Evolutionary conservation across 2,329 filamentous ascomycete genomes (phyloP), one percentile per base, ranked within the genome.

Genomic region (Bisporella sp.): DNA sequence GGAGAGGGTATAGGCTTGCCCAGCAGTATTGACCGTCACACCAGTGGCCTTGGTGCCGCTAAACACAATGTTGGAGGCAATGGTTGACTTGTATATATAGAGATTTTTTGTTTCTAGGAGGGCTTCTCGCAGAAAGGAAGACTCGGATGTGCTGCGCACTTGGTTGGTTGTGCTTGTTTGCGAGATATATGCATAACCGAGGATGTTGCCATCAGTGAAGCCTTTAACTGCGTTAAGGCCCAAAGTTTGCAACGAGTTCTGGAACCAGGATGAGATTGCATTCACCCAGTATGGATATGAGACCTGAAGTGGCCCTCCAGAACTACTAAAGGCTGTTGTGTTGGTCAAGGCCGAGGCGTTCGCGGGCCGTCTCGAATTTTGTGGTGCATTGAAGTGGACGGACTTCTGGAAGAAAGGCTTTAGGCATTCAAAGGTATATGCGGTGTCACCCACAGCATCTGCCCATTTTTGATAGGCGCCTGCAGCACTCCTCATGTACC

Each of bases 391-490:
- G 46, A 66, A 69, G 6, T 64, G 62, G 48, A 65, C 61, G 46
- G 40, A 44, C 50, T 68, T 72, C 41, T 61, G 61, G 48, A 75
- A 67, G 61, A 72, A 78, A 3, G 70, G 70, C n/a, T 72, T 64
- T 37, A 77, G 66, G 6, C 68, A 68, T 5, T 72, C 59, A 49
- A 73, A 74, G 52, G 68, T 69, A 68, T 74, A 79, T 5, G 64
- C 60, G 1, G 67, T 50, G 47, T 77, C 73, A 3, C 62, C 65
- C 2, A 68, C 61, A 4, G 67, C 52, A 28, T 65, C 58, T 4
- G 65, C 69, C 74, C 73, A 76, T 39, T 66, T 64, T 30, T 76
- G 67, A 55, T 67, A 66, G 62, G 48, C 64, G 53, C 58, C 70
- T 60, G 29, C 61, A 61, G 62, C 71, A 68, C 52, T 72, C 50